These are phyloP conservation scores for Ustilago xerochloae DNA, from an alignment of 1,284 basidiomycete species.

Conservation along the genomic window DNA sequence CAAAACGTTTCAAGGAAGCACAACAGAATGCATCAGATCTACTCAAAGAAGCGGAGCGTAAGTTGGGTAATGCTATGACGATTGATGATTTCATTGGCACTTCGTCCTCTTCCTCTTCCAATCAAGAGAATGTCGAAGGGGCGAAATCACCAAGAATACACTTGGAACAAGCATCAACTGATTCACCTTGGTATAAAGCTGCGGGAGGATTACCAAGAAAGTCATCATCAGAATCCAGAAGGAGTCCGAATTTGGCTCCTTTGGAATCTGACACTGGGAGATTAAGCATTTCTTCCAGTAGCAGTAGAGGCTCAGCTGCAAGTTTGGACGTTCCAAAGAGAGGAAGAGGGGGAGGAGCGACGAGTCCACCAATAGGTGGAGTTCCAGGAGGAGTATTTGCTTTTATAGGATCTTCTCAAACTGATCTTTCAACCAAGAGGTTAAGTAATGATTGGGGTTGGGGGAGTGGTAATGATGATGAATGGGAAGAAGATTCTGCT, in stretches of 20 bases:
- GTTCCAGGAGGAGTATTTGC: slow-evolving; percentile 30
- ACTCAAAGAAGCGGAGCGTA: slow-evolving; percentile 34
- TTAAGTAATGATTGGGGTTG: slow-evolving; percentile 27
- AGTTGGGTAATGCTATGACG: slow-evolving; percentile 45
- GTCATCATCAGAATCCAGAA: neutral
- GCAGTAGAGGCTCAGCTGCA: neutral
- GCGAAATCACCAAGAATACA: slow-evolving; percentile 12
- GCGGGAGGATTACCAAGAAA: slow-evolving; percentile 12
- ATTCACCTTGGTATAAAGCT: slow-evolving; percentile 26
- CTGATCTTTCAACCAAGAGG: neutral
- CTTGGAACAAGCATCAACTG: slow-evolving; percentile 11
- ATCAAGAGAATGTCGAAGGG: neutral
- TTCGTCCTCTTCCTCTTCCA: neutral
- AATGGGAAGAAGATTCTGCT: neutral
- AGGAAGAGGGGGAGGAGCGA: slow-evolving; percentile 2
- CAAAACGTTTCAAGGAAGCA: slow-evolving; percentile 35
- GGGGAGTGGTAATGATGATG: slow-evolving; percentile 8
- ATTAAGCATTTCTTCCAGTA: slow-evolving; percentile 4
- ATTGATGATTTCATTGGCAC: slow-evolving; percentile 33
- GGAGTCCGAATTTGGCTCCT: no score
- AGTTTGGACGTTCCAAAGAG: neutral
- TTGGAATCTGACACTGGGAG: no score
- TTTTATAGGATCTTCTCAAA: neutral
- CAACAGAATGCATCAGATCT: slow-evolving; percentile 31
- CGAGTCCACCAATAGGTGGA: slow-evolving; percentile 18